These are phyloP conservation scores for Podospora bellae-mahoneyi DNA, from an alignment of 495 filamentous ascomycete species.

Conservation along the genomic window DNA sequence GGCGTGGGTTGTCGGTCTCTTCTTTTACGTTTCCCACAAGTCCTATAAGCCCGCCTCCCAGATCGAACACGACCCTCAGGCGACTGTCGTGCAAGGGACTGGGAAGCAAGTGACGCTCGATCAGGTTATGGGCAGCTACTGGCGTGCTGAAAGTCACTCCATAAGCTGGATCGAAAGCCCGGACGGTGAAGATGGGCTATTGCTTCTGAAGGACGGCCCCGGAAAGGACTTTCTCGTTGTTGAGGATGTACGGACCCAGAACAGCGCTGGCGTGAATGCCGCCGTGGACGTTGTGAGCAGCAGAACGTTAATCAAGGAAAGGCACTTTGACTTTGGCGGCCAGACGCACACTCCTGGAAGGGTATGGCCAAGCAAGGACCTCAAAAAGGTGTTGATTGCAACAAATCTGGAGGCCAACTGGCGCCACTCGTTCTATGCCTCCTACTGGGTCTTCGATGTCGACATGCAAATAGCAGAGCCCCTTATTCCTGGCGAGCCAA, in stretches of 20 bases:
- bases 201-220: slow-evolving; percentile 60
- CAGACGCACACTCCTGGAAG: slow-evolving; percentile 49
- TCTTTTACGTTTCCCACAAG: slow-evolving; percentile 66
- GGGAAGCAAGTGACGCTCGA: slow-evolving; percentile 79
- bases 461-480: slow-evolving; percentile 73
- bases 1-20: slow-evolving; percentile 76
- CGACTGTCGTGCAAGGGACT: slow-evolving; percentile 59
- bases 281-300: slow-evolving; percentile 44
- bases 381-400: slow-evolving; percentile 77
- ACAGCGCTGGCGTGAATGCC: slow-evolving; percentile 29
- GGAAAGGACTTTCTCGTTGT: slow-evolving; percentile 74
- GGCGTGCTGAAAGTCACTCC: slow-evolving; percentile 62
- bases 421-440: slow-evolving; percentile 80
- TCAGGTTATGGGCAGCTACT: slow-evolving; percentile 70
- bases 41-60: slow-evolving; percentile 60
- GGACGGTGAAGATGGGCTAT: slow-evolving; percentile 78
- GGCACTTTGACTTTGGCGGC: slow-evolving; percentile 56
- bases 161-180: slow-evolving; percentile 88
- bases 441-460: slow-evolving; percentile 94
- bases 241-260: slow-evolving; percentile 69
- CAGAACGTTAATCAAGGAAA: slow-evolving; percentile 70
- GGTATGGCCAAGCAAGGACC: slow-evolving; percentile 74
- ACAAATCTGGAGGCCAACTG: slow-evolving; percentile 72
- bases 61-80: slow-evolving; percentile 63
- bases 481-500: slow-evolving; percentile 64